Base-by-base conservation (phyloP, 164 flowering plant species). In the Euptelea pleiosperma region DNA sequence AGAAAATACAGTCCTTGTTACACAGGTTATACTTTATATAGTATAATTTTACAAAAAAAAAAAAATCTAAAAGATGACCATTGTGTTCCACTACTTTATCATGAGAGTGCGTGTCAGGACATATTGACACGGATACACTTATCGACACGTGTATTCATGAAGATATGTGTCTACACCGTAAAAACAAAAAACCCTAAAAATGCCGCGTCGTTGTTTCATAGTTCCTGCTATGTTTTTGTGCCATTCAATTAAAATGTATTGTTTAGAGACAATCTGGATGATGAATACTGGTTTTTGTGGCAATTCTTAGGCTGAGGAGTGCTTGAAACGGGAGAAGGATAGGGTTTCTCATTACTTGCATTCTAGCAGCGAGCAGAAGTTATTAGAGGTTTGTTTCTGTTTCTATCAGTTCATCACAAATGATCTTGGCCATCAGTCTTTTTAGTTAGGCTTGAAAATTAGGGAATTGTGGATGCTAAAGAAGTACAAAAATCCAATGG, bases 321-420 rank as follows among this genome's bases (percentile, higher is more conserved):
- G 87, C 71, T 72, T 89, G 70, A 87, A 77, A 53, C 72, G 71
- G 50, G 96, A 92, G 75, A 87, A 80, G 76, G 96, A 89, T 11
- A 76, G 93, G 46, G 96, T 89, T 22, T 60, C 85, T 58, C 88
- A 81, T 73, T 89, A 92, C 72, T 52, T 92, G 53, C 96, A 87
- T 56, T 73, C 82, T 2, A 87, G 88, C 63, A 92, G 84, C 70
- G 91, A 87, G 67, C 72, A 59, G 57, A 89, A 84, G 66, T 67
- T 92, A 52, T 62, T 92, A 33, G 90, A 89, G 90, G 98, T 91
- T 55, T 47, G 81, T 72, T 48, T 18, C 21, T 62, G 44, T 34
- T 24, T 35, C 1, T 39, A 10, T 12, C 2, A 39, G 5, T 2
- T 15, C 37, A 34, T 34, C 37, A 34, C 7, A 34, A 5, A 5